Evolutionary conservation across 306 rosid genomes (phyloP).

Genomic region (Trifolium pratense): DNA sequence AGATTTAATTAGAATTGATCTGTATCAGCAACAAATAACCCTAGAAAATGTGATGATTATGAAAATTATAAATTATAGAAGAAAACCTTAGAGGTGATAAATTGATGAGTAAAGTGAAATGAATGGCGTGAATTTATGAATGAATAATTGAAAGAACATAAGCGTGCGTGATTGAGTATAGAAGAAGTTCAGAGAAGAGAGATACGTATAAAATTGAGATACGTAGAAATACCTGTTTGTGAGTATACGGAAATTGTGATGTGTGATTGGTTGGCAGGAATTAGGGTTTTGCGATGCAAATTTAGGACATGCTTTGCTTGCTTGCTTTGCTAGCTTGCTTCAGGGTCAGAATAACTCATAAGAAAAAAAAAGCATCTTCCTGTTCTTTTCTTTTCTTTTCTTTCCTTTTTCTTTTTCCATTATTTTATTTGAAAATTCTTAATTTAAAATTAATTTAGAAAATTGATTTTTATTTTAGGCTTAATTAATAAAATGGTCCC

Average conservation of each 20-base stretch:
- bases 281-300: slow-evolving; percentile 32
- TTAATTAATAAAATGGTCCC: too few species aligned
- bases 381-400: too few species aligned
- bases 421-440: too few species aligned
- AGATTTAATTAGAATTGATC: slow-evolving; percentile 4
- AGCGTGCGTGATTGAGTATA: not conserved
- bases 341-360: too few species aligned
- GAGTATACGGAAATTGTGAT: not conserved
- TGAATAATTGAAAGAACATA: not conserved
- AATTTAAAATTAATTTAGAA: too few species aligned
- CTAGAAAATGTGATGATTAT: not conserved
- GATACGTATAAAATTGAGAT: not conserved
- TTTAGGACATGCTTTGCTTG: slow-evolving; percentile 29
- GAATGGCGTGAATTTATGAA: not conserved
- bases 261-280: not conserved
- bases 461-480: too few species aligned
- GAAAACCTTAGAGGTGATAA: not conserved
- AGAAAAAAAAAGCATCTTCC: too few species aligned
- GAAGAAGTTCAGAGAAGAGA: not conserved
- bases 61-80: slow-evolving; percentile 3
- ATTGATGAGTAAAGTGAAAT: not conserved
- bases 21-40: not conserved
- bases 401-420: too few species aligned
- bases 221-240: slow-evolving; percentile 6
- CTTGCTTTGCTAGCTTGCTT: not conserved